These are phyloP conservation scores for Aspergillus persii DNA, from an alignment of 2,329 filamentous ascomycete genomes.

Conservation along the genomic window DNA sequence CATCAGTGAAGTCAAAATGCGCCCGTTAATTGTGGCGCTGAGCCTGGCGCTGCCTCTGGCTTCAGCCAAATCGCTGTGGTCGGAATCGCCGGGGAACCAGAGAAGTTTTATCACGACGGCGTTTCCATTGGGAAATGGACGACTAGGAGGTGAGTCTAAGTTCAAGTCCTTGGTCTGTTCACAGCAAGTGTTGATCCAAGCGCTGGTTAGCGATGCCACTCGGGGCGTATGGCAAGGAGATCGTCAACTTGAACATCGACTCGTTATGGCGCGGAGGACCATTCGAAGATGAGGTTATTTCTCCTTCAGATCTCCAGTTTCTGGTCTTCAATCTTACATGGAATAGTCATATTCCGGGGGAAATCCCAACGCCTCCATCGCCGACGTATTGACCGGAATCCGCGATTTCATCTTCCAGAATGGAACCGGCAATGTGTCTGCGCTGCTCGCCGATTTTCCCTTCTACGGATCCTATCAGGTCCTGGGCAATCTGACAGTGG, in stretches of 20 bases:
- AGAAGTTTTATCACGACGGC: slow-evolving; percentile 11
- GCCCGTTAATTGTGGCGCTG: background rate
- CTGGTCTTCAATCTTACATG: background rate
- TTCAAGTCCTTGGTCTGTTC: no score
- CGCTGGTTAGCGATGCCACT: slow-evolving; percentile 15
- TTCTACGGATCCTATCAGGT: slow-evolving; percentile 23
- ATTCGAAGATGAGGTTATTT: slow-evolving; percentile 16
- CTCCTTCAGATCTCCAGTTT: background rate
- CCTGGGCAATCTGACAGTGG: slow-evolving; percentile 23
- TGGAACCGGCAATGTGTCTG: slow-evolving; percentile 19
- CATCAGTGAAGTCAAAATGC: background rate
- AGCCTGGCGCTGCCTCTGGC: background rate
- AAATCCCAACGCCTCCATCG: slow-evolving; percentile 17
- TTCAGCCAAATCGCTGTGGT: slow-evolving; percentile 11
- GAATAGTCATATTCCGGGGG: slow-evolving; percentile 16
- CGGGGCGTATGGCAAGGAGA: slow-evolving; percentile 12
- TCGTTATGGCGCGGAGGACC: slow-evolving; percentile 28
- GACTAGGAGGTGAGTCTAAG: slow-evolving; percentile 10
- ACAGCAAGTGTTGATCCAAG: no score
- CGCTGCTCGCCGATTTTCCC: slow-evolving; percentile 12
- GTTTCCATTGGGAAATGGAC: slow-evolving; percentile 17
- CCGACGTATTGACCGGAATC: slow-evolving; percentile 16
- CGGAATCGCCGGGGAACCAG: slow-evolving; percentile 6
- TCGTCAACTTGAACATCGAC: slow-evolving; percentile 25
- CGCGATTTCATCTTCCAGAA: slow-evolving; percentile 21